phyloP scores from a whole-genome alignment of 257 asterid species.

The Solanum piurae region DNA sequence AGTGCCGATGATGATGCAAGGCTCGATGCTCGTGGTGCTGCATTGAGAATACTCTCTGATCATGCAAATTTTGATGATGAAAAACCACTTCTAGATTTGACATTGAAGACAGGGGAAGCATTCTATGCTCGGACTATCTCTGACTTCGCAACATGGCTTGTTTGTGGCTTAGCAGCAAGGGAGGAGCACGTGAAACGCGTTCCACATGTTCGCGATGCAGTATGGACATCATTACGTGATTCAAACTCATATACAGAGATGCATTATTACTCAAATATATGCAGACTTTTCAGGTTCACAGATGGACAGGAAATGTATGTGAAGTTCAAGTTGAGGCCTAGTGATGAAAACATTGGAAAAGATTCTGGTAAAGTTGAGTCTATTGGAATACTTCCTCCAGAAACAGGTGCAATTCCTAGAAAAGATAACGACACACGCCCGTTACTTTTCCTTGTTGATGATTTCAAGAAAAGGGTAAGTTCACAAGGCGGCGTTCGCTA shows the following conservation, averaged over 20 bases:
- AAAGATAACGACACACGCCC: conserved; percentile 54
- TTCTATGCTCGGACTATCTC: conserved; percentile 72
- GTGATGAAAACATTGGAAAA: conserved; percentile 34
- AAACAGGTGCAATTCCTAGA: conserved; percentile 82
- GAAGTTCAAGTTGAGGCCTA: conserved; percentile 68
- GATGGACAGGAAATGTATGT: conserved; percentile 79
- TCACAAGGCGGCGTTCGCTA: conserved; percentile 56
- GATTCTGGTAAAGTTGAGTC: conserved; percentile 75
- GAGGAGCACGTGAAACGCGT: conserved; percentile 63
- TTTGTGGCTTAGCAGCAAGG: conserved; percentile 69
- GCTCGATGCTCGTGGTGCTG: conserved; percentile 73
- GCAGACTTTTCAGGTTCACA: conserved; percentile 61
- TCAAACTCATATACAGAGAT: conserved; percentile 45
- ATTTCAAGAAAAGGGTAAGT: conserved; percentile 52
- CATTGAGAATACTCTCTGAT: conserved; percentile 44
- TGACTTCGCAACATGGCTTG: conserved; percentile 79
- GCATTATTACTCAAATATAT: conserved; percentile 76
- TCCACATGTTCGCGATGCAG: conserved; percentile 75
- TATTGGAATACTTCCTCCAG: conserved; percentile 76
- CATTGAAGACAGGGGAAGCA: conserved; percentile 69
- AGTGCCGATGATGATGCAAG: conserved; percentile 86
- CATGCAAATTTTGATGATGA: not conserved
- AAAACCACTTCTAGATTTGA: conserved; percentile 51
- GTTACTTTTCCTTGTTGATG: conserved; percentile 62
- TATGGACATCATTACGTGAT: conserved; percentile 67